These are phyloP conservation scores for Magnolia changhungtana DNA, from an alignment of 164 flowering plant genomes.

Conservation along the genomic window DNA sequence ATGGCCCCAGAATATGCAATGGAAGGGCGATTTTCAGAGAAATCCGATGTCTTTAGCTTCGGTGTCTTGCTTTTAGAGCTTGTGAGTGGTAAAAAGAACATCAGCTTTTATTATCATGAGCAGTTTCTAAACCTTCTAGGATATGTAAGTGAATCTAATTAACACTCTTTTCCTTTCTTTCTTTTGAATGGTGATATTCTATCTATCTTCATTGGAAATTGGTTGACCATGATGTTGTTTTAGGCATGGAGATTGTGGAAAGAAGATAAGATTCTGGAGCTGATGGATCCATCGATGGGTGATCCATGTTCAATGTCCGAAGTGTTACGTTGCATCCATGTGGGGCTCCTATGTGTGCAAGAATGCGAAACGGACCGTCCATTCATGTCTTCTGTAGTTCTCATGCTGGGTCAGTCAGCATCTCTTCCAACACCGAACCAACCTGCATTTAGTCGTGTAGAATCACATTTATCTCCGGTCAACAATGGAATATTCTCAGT, in stretches of 20 bases:
- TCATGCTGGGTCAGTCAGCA: constrained; percentile 7
- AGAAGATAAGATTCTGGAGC: not conserved
- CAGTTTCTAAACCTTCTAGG: constrained; percentile 1
- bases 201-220: too few relatives aligned
- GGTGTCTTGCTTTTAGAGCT: constrained; percentile 1
- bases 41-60: constrained; percentile 2
- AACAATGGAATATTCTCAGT: not conserved
- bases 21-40: not conserved
- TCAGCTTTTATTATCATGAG: not conserved
- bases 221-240: not conserved
- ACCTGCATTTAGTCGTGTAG: not conserved
- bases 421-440: not conserved
- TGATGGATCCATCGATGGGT: not conserved
- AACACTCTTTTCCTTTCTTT: not conserved
- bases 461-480: not conserved
- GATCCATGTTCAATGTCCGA: not conserved
- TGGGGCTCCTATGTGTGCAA: constrained; percentile 8
- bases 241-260: constrained; percentile 7
- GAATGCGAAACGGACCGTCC: constrained; percentile 7
- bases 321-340: constrained; percentile 1
- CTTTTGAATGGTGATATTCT: not conserved
- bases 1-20: not conserved
- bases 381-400: not conserved
- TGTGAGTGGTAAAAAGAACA: constrained; percentile 3
- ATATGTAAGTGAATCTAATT: constrained; percentile 4